Evolutionary conservation across 352 stramenopile genomes (phyloP), one percentile per base, ranked within the genome.

Genomic region (Hyaloperonospora brassicae): DNA sequence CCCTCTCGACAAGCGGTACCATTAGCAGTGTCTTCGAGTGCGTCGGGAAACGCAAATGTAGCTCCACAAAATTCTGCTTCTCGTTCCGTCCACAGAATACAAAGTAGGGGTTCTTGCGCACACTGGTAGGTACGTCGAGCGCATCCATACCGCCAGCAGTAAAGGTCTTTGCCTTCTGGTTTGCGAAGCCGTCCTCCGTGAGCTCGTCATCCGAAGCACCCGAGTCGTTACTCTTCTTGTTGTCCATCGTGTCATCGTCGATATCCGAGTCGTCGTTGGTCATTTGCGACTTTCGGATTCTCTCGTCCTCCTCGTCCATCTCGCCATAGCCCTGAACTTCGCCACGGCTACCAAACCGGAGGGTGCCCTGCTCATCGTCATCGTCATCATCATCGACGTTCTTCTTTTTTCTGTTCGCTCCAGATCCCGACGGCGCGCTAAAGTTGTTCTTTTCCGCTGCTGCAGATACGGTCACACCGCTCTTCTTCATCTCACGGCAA

Each of bases 231-330:
- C 62, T 64, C 24, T 50, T 58, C 48, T 75, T 78, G 58, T 70
- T 82, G 10, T 52, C 68, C 2, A 51, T 61, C 40, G 44, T 23
- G 10, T 85, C 68, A 35, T 89, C 70, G 41, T 89, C 66, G 14
- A 81, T 82, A 41, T 71, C 73, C 45, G 76, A 80, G 8, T 86
- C 72, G 22, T 92, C 75, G 35, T 84, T 68, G 10, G 61, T 47
- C 27, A 84, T 66, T 45, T 86, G 70, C 23, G 72, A 58, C 27
- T 86, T 72, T 2, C 66, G 76, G 57, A 88, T 84, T 41, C 92
- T 82, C 30, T 95, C 83, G 47, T 98, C 94, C 41, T 98, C 93
- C 42, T 98, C 95, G 64, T 97, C 95, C 61, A 96, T 94, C 44
- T 94, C 82, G 45, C 83, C 93, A 50, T 97, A 95, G 39, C 85